phyloP scores from a whole-genome alignment of 2,329 filamentous ascomycete genomes.

The Conoideocrella luteorostrata region DNA sequence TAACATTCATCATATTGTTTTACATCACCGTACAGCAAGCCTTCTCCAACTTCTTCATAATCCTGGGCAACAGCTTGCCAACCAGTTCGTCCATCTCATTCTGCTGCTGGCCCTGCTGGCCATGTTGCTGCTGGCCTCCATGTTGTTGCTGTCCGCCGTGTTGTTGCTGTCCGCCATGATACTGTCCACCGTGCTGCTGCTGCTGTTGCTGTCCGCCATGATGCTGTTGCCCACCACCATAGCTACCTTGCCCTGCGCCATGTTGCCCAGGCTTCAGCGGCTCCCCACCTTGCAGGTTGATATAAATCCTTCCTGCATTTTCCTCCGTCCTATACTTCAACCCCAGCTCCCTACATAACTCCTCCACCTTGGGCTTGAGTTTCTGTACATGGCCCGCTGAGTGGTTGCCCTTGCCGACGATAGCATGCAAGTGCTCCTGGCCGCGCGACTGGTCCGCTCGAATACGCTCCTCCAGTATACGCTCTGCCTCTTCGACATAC shows the following conservation, averaged over 20 bases:
- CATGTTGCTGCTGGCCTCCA: constrained; percentile 32
- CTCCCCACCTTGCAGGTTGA: constrained; percentile 73
- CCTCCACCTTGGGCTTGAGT: constrained; percentile 90
- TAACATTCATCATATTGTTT: no score
- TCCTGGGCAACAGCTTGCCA: constrained; percentile 52
- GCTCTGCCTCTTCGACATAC: constrained; percentile 90
- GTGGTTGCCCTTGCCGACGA: constrained; percentile 94
- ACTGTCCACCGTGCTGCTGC: constrained; percentile 26
- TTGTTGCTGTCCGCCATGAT: constrained; percentile 35
- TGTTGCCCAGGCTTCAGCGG: constrained; percentile 37
- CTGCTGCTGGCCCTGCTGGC: constrained; percentile 37
- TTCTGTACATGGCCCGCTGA: constrained; percentile 76
- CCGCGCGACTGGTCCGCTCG: constrained; percentile 66
- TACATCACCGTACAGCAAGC: constrained; percentile 73
- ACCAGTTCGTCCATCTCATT: constrained; percentile 55
- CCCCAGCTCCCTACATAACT: constrained; percentile 75
- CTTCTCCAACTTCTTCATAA: constrained; percentile 60
- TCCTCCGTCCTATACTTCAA: constrained; percentile 80
- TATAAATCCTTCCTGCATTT: constrained; percentile 83
- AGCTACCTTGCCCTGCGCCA: constrained; percentile 23
- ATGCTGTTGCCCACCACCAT: constrained; percentile 21
- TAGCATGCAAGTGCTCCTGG: constrained; percentile 82
- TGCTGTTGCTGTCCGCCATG: constrained; percentile 31
- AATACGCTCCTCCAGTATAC: constrained; percentile 82
- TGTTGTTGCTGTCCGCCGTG: constrained; percentile 26